Conservation (phyloP, 2,329 filamentous ascomycete species). For the Apiospora rasikravindrae region DNA sequence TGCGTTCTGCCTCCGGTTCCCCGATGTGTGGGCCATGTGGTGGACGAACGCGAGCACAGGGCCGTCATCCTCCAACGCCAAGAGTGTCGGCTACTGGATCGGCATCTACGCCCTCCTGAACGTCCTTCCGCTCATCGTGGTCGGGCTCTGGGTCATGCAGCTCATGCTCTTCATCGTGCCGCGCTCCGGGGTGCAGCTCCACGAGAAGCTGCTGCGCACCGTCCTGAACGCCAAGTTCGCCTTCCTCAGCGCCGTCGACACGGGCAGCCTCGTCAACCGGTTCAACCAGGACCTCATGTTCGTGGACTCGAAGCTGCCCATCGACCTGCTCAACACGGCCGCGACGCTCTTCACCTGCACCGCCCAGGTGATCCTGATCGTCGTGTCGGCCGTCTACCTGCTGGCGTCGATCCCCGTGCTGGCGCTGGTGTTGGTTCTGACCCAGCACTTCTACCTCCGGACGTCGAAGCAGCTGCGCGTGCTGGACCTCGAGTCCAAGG, state of each 20-base stretch:
- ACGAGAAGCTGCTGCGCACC: neutral
- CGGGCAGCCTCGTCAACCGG: slow-evolving; percentile 24
- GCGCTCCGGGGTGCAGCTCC: neutral
- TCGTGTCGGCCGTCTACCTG: neutral
- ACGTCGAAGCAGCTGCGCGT: slow-evolving; percentile 19
- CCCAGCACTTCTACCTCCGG: slow-evolving; percentile 18
- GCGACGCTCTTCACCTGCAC: neutral
- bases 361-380: neutral
- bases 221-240: slow-evolving; percentile 19
- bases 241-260: slow-evolving; percentile 28
- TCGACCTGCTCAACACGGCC: too few species aligned
- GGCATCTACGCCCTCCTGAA: too few species aligned
- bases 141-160: neutral
- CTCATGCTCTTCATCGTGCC: slow-evolving; percentile 1
- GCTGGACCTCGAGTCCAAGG: neutral
- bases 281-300: slow-evolving; percentile 23
- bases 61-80: too few species aligned
- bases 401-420: neutral
- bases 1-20: too few species aligned
- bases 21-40: too few species aligned
- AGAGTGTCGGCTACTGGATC: too few species aligned
- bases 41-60: too few species aligned
- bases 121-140: too few species aligned
- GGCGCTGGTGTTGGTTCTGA: neutral
- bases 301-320: slow-evolving; percentile 17